Evolutionary conservation across 441 rosid genomes (phyloP).

Genomic region (Croton laevigatus): DNA sequence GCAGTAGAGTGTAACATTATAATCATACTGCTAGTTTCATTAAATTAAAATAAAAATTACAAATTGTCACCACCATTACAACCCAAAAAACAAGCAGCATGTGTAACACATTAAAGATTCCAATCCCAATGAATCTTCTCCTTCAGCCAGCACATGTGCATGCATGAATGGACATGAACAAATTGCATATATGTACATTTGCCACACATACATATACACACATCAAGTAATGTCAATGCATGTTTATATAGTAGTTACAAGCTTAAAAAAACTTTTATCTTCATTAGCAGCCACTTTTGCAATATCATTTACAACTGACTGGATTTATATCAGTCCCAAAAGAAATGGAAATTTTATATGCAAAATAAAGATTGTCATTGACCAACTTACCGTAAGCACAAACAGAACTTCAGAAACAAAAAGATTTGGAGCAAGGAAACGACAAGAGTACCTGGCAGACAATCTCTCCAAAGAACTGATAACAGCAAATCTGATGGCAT

Average conservation of each 20-base stretch:
- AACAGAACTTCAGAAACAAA: neutral
- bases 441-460: slow-evolving; percentile 56
- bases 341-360: neutral
- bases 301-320: neutral
- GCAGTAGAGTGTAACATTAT: neutral
- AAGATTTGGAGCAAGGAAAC: slow-evolving; percentile 12
- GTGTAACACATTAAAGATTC: neutral
- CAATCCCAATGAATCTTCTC: neutral
- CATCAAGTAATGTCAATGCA: neutral
- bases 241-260: neutral
- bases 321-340: neutral
- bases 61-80: too few relatives aligned
- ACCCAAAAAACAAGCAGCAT: neutral
- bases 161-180: neutral
- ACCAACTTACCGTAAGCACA: neutral
- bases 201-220: neutral
- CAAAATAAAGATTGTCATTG: neutral
- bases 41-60: too few relatives aligned
- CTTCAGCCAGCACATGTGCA: neutral
- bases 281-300: neutral
- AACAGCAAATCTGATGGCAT: slow-evolving; percentile 44
- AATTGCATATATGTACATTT: neutral
- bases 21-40: neutral
- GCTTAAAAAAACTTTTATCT: neutral
- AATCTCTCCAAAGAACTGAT: slow-evolving; percentile 63